Conservation (phyloP, 306 rosid species). For the Dalbergia oliveri region DNA sequence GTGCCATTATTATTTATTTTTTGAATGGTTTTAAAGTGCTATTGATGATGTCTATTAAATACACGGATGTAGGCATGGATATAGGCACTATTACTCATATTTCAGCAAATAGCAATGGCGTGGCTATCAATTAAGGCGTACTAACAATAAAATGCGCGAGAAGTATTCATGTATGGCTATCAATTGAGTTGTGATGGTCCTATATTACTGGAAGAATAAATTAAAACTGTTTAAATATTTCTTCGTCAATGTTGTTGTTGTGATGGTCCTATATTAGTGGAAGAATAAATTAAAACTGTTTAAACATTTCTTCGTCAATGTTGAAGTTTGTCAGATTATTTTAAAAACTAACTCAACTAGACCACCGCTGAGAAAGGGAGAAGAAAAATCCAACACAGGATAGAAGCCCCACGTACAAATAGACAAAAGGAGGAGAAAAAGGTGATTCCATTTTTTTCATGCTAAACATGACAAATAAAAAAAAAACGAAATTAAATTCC, state of each 20-base stretch:
- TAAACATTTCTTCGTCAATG: conserved; percentile 1
- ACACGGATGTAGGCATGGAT: neutral
- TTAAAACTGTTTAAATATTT: neutral
- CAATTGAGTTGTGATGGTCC: neutral
- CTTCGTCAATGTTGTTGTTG: neutral
- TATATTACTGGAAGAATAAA: conserved; percentile 18
- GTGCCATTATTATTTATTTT: neutral
- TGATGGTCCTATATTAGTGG: neutral
- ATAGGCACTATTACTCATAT: neutral
- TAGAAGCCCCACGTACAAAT: neutral
- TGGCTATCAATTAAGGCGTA: neutral
- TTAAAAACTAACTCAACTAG: neutral
- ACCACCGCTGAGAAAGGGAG: conserved; percentile 21
- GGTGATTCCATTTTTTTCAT: conserved; percentile 43
- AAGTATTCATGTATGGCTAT: neutral
- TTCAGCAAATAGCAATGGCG: neutral
- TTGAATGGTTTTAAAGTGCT: neutral
- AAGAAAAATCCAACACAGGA: conserved; percentile 41
- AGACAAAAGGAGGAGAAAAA: conserved; percentile 30
- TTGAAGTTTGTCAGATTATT: neutral
- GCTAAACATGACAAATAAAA: conserved; percentile 27
- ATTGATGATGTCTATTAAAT: neutral
- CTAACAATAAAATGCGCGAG: too few species aligned
- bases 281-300: conserved; percentile 11
- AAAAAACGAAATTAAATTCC: conserved; percentile 1